phyloP scores from a whole-genome alignment of 2,329 filamentous ascomycete species.

The Fusarium secorum region DNA sequence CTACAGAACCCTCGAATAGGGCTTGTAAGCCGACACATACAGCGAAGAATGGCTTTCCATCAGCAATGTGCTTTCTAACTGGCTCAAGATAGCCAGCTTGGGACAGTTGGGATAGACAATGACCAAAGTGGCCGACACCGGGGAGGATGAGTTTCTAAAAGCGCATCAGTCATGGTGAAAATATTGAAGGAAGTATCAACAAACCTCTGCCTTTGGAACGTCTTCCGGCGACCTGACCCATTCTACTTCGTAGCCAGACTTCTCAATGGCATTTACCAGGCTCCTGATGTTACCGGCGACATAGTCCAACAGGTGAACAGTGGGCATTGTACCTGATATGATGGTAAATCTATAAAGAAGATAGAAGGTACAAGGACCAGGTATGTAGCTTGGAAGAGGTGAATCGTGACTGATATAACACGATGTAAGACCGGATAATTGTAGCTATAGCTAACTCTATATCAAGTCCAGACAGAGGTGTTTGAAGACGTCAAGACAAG shows the following conservation, averaged over 20 bases:
- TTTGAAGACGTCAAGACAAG: slow-evolving; percentile 22
- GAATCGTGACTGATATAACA: background rate
- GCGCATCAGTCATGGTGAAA: slow-evolving; percentile 16
- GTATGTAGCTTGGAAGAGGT: background rate
- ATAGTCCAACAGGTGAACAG: slow-evolving; percentile 82
- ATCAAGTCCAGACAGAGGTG: background rate
- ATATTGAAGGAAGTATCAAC: slow-evolving; percentile 32
- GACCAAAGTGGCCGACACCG: slow-evolving; percentile 96
- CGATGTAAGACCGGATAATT: background rate
- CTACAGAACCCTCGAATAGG: slow-evolving; percentile 84
- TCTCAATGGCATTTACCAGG: slow-evolving; percentile 96
- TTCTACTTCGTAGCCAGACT: slow-evolving; percentile 89
- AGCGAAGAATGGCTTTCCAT: slow-evolving; percentile 97
- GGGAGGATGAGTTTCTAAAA: slow-evolving; percentile 88
- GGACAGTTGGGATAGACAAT: slow-evolving; percentile 87
- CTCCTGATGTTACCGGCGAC: slow-evolving; percentile 96
- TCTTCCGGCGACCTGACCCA: slow-evolving; percentile 90
- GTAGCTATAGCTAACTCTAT: slow-evolving; percentile 28
- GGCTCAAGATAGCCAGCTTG: slow-evolving; percentile 84
- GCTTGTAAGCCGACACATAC: slow-evolving; percentile 96
- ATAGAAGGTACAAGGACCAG: slow-evolving; percentile 1
- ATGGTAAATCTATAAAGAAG: slow-evolving; percentile 10
- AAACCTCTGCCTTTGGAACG: slow-evolving; percentile 83
- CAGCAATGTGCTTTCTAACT: slow-evolving; percentile 80
- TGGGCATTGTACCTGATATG: slow-evolving; percentile 66